Base-by-base conservation (phyloP, 2,329 filamentous ascomycete genomes). In the Microsporum audouinii region DNA sequence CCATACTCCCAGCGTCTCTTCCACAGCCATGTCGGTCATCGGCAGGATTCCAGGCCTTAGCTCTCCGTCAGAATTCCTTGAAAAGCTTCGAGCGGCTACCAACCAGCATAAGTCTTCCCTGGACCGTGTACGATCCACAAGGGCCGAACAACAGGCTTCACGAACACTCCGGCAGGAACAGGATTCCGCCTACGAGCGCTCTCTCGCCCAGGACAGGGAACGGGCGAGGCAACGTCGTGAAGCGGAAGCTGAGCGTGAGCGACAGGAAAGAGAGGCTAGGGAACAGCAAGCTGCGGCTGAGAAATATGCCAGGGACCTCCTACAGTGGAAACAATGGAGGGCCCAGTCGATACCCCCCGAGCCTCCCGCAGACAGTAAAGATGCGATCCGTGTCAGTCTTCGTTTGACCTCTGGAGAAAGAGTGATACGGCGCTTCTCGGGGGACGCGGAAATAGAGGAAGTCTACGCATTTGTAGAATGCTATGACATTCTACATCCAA, bases 381-480 rank as follows among this genome's bases (percentile, higher is more conserved):
- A 88, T 61, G 80, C 86, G 0, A 88, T 95, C 17, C 84, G 91
- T n/a, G 78, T 88, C 58, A 84, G 81, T 64, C 73, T 88, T 31
- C 78, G 84, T 12, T 74, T 87, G 68, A 77, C 79, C 0, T 86
- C 83, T 3, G 88, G 84, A 0, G 87, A 89, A 57, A 82, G 91
- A 47, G 82, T 96, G 1, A 83, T 95, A 61, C 82, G 92, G 47
- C 83, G 83, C 57, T 97, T 99, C 71, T 73, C 79, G 0, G 78
- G 81, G 0, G 78, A 84, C n/a, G 84, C 88, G 0, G 80, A 82
- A 1, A 78, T 97, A 41, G 92, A 97, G 71, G 91, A 96, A 69
- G 76, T 99, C 4, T 97, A 97, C 73, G 94, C 92, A 0, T 96
- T 95, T 75, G 91, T 97, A 1, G 94, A 99, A 71, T 97, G 92